Percentiles rank a stretch among this genome's conserved stretches.
Evolutionary conservation across 1,139 yeast genomes (phyloP).

Genomic region (Pneumocystis sp.): DNA sequence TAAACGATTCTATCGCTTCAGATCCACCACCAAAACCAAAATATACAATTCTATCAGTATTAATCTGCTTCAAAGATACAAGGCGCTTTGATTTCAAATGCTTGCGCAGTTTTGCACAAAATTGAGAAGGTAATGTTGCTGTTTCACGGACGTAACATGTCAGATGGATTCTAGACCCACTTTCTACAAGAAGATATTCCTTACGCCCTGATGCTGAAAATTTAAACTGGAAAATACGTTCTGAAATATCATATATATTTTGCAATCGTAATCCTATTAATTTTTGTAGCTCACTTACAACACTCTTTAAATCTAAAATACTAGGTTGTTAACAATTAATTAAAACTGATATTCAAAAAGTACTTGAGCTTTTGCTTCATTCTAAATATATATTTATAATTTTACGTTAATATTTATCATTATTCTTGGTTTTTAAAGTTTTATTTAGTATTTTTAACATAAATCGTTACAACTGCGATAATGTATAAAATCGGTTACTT

Average conservation of each 20-base stretch:
- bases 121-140: conserved; percentile 68
- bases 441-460: neutral
- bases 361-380: neutral
- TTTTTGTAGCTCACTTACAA: conserved; percentile 48
- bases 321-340: neutral
- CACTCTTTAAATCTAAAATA: conserved; percentile 11
- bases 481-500: no score
- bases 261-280: conserved; percentile 53
- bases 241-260: conserved; percentile 68
- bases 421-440: neutral
- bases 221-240: conserved; percentile 61
- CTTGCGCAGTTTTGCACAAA: conserved; percentile 71
- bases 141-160: conserved; percentile 72
- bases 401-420: neutral
- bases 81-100: conserved; percentile 71
- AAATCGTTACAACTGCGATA: neutral
- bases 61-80: conserved; percentile 56
- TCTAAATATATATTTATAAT: neutral
- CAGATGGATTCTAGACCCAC: conserved; percentile 68
- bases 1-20: conserved; percentile 10
- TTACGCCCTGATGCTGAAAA: conserved; percentile 77
- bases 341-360: neutral
- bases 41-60: conserved; percentile 65
- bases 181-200: conserved; percentile 58
- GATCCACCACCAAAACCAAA: conserved; percentile 62